Conservation (phyloP, 331 rosid genomes). For the Rosa hybrid region DNA sequence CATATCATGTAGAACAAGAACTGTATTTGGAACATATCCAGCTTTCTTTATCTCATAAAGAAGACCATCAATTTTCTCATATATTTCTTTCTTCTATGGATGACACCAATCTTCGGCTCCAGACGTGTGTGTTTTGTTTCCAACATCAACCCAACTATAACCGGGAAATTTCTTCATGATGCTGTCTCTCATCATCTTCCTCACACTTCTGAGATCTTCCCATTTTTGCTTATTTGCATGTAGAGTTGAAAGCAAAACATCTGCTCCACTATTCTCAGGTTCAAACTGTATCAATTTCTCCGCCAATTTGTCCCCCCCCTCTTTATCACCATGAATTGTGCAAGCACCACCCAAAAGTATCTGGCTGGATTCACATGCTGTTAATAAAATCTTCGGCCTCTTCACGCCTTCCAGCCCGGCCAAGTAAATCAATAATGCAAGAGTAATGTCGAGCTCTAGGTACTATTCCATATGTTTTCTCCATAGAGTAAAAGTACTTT, state of each 20-base stretch:
- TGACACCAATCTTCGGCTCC: slow-evolving; percentile 41
- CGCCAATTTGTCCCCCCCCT: slow-evolving; percentile 29
- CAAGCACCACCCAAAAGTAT: slow-evolving; percentile 43
- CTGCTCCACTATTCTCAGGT: slow-evolving; percentile 38
- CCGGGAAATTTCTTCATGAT: slow-evolving; percentile 34
- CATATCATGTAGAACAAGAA: slow-evolving; percentile 18
- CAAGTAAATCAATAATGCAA: slow-evolving; percentile 31
- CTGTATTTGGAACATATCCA: slow-evolving; percentile 31
- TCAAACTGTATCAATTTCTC: slow-evolving; percentile 31
- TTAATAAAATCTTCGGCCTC: slow-evolving; percentile 35
- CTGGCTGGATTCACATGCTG: slow-evolving; percentile 31
- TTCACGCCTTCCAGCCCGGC: slow-evolving; percentile 30
- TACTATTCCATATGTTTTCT: slow-evolving; percentile 29
- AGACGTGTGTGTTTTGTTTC: slow-evolving; percentile 32
- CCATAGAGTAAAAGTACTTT: slow-evolving; percentile 25
- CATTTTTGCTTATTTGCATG: slow-evolving; percentile 28
- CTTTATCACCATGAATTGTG: slow-evolving; percentile 29
- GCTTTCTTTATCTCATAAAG: slow-evolving; percentile 31
- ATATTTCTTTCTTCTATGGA: slow-evolving; percentile 31
- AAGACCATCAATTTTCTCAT: slow-evolving; percentile 30
- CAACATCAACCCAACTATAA: slow-evolving; percentile 39
- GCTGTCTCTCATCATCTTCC: slow-evolving; percentile 34
- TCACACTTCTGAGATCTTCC: slow-evolving; percentile 30
- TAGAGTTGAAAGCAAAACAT: slow-evolving; percentile 32
- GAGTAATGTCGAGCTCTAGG: slow-evolving; percentile 34